A percentile compares a stretch with the other conserved stretches of the same genome.
phyloP scores from a whole-genome alignment of 495 filamentous ascomycete genomes.

The Penicillium angulare region DNA sequence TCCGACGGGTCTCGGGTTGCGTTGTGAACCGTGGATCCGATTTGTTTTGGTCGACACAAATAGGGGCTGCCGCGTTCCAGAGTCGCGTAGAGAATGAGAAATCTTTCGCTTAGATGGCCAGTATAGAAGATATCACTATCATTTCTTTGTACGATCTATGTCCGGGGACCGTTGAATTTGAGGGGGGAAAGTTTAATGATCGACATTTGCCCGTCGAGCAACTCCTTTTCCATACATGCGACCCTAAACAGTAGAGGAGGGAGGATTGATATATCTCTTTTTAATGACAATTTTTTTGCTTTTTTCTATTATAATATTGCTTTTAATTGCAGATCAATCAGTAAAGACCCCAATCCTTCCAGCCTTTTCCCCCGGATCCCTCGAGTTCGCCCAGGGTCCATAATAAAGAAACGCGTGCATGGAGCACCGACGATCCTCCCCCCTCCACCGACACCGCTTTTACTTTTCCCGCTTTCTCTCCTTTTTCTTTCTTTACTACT shows the following conservation, averaged over 20 bases:
- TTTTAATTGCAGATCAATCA: not conserved
- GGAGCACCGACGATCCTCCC: slow-evolving; percentile 25
- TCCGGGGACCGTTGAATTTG: slow-evolving; percentile 3
- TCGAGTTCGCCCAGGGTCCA: not conserved
- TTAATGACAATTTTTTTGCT: no score
- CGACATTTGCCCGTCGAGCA: no score
- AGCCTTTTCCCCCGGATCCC: not conserved
- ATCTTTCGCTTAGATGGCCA: no score
- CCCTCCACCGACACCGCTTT: slow-evolving; percentile 25
- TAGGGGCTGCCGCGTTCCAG: no score
- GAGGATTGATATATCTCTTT: no score
- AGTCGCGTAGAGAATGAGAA: no score
- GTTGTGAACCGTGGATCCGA: no score
- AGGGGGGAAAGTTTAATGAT: slow-evolving; percentile 11
- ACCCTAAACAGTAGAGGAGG: not conserved
- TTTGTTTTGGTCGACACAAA: no score
- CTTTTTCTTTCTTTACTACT: slow-evolving; percentile 20
- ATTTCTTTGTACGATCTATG: no score
- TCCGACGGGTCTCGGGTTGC: no score
- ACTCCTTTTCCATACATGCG: not conserved
- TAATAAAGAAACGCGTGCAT: not conserved
- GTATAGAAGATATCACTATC: no score
- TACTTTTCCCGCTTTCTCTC: slow-evolving; percentile 27
- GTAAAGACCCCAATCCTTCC: not conserved
- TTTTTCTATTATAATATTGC: no score